Evolutionary conservation across 73 alveolate species (phyloP).

Genomic region (Stentor roeselii): DNA sequence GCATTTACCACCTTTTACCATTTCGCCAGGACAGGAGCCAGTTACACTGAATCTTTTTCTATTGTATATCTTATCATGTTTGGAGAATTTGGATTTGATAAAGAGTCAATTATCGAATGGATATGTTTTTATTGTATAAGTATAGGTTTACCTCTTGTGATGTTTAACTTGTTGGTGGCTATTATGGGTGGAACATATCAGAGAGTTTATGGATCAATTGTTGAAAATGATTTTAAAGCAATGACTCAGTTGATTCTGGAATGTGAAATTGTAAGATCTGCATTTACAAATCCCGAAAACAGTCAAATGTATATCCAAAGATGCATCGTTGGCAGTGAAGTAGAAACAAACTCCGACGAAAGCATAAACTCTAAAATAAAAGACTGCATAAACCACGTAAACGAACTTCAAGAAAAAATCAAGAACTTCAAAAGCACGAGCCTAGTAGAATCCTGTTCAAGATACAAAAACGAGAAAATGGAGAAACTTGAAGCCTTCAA

Average conservation of each 20-base stretch:
- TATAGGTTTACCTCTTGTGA: neutral
- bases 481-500: no score
- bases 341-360: neutral
- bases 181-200: constrained; percentile 27
- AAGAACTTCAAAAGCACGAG: no score
- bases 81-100: constrained; percentile 24
- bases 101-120: neutral
- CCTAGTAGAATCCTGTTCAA: no score
- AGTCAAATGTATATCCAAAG: neutral
- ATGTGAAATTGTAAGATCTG: neutral
- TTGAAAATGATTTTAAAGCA: neutral
- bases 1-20: constrained; percentile 10
- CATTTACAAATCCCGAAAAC: neutral
- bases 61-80: neutral
- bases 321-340: neutral
- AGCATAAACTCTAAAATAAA: neutral
- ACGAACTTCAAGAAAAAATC: no score
- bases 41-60: neutral
- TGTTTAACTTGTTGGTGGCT: constrained; percentile 21
- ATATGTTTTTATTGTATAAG: neutral
- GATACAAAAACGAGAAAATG: no score
- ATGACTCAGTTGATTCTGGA: constrained; percentile 16
- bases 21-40: neutral
- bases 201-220: constrained; percentile 17
- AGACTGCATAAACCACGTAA: neutral